phyloP scores from a whole-genome alignment of 2,329 filamentous ascomycete genomes.

The Cryphonectria radicalis region DNA sequence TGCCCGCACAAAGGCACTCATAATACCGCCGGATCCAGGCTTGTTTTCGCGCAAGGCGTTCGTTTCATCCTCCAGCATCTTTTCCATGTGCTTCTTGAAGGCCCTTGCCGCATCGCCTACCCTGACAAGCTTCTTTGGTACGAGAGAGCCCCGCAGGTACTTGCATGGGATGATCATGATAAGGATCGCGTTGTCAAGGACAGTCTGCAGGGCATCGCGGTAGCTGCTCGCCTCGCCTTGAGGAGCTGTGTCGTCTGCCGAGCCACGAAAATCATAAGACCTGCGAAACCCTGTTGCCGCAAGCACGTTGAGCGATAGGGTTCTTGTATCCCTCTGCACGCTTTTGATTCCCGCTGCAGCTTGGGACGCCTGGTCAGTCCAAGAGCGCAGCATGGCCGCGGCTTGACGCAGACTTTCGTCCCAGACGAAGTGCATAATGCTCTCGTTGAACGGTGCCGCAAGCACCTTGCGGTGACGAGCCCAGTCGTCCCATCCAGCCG shows the following conservation, averaged over 20 bases:
- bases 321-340: slow-evolving; percentile 33
- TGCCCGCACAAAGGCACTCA: slow-evolving; percentile 33
- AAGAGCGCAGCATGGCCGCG: slow-evolving; percentile 33
- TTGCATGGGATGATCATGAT: slow-evolving; percentile 34
- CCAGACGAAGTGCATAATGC: slow-evolving; percentile 38
- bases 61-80: slow-evolving; percentile 35
- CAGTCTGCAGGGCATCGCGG: slow-evolving; percentile 35
- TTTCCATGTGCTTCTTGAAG: slow-evolving; percentile 34
- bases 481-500: slow-evolving; percentile 37
- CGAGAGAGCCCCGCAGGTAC: slow-evolving; percentile 22
- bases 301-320: slow-evolving; percentile 38
- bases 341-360: slow-evolving; percentile 26
- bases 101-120: slow-evolving; percentile 32
- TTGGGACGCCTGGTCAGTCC: slow-evolving; percentile 21
- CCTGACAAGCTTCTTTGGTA: slow-evolving; percentile 28
- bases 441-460: slow-evolving; percentile 38
- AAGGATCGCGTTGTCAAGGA: slow-evolving; percentile 36
- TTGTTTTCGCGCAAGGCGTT: slow-evolving; percentile 29
- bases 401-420: slow-evolving; percentile 35
- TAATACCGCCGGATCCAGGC: slow-evolving; percentile 34
- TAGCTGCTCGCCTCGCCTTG: slow-evolving; percentile 31
- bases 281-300: slow-evolving; percentile 34
- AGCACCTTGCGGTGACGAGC: slow-evolving; percentile 37
- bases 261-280: slow-evolving; percentile 34
- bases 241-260: slow-evolving; percentile 17